Conservation (phyloP, 2,329 filamentous ascomycete genomes). For the Xylaria multiplex region DNA sequence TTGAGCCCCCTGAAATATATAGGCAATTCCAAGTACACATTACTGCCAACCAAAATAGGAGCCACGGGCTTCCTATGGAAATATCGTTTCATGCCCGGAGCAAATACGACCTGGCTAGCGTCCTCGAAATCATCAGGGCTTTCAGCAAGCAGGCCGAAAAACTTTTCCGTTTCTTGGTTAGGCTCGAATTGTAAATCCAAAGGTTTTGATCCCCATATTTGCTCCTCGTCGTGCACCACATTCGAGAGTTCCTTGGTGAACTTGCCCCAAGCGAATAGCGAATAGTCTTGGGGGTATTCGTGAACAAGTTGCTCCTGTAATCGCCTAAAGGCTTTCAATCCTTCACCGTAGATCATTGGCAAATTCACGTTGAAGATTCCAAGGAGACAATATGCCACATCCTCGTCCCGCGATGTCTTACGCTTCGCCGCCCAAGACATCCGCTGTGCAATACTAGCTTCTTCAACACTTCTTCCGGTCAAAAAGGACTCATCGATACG, state of each 20-base stretch:
- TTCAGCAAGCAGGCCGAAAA: conserved; percentile 19
- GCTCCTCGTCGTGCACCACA: neutral
- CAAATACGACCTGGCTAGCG: conserved; percentile 6
- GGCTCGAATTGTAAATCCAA: neutral
- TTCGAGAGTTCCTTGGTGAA: neutral
- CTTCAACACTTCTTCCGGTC: conserved; percentile 21
- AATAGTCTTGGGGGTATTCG: conserved; percentile 41
- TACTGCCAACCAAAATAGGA: neutral
- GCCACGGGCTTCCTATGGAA: neutral
- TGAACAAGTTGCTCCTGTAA: conserved; percentile 42
- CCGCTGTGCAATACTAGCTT: conserved; percentile 40
- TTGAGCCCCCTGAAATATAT: neutral
- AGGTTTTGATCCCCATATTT: neutral
- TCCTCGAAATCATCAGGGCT: conserved; percentile 23
- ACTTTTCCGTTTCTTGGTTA: neutral
- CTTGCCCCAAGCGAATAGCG: conserved; percentile 43
- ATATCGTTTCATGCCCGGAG: neutral
- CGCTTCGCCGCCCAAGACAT: conserved; percentile 46
- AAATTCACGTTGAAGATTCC: conserved; percentile 48
- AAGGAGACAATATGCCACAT: conserved; percentile 46
- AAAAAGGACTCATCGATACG: conserved; percentile 38
- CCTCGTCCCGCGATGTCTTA: conserved; percentile 42
- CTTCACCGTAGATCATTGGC: conserved; percentile 47
- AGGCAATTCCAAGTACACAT: conserved; percentile 4
- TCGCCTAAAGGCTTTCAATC: conserved; percentile 40